Conservation (phyloP, 2,329 filamentous ascomycete species). For the Plectosphaerella plurivora region DNA sequence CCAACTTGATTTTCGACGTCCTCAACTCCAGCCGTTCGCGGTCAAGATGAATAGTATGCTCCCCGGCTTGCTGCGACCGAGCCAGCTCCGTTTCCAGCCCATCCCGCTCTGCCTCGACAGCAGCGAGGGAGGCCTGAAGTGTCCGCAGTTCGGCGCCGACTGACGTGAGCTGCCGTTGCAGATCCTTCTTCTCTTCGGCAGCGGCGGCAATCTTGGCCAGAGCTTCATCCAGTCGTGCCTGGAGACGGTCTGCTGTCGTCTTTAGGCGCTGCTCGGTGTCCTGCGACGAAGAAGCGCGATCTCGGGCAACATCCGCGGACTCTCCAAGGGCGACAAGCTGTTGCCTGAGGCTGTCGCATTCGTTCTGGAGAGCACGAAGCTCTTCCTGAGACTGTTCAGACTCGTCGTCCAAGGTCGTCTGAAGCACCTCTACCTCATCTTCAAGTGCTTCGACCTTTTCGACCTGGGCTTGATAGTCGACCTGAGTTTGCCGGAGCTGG, state of each 20-base stretch:
- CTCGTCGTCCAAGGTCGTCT: constrained; percentile 61
- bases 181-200: constrained; percentile 54
- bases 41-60: constrained; percentile 57
- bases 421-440: constrained; percentile 72
- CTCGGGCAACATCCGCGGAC: constrained; percentile 11
- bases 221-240: constrained; percentile 53
- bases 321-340: constrained; percentile 33
- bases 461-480: constrained; percentile 56
- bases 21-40: constrained; percentile 66
- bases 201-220: constrained; percentile 53
- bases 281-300: constrained; percentile 7
- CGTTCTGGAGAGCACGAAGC: constrained; percentile 36
- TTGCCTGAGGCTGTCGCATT: constrained; percentile 36
- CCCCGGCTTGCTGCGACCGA: constrained; percentile 48
- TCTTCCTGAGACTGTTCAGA: constrained; percentile 52
- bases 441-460: constrained; percentile 66
- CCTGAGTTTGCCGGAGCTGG: constrained; percentile 63
- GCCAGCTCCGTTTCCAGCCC: constrained; percentile 59
- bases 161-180: constrained; percentile 60
- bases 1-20: constrained; percentile 62
- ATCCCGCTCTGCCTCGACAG: constrained; percentile 61
- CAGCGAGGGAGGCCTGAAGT: constrained; percentile 50
- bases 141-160: constrained; percentile 57
- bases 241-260: constrained; percentile 47
- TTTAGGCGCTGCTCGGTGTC: constrained; percentile 9